Evolutionary conservation across 345 rosid species (phyloP).

Genomic region (Noccaea caerulescens): DNA sequence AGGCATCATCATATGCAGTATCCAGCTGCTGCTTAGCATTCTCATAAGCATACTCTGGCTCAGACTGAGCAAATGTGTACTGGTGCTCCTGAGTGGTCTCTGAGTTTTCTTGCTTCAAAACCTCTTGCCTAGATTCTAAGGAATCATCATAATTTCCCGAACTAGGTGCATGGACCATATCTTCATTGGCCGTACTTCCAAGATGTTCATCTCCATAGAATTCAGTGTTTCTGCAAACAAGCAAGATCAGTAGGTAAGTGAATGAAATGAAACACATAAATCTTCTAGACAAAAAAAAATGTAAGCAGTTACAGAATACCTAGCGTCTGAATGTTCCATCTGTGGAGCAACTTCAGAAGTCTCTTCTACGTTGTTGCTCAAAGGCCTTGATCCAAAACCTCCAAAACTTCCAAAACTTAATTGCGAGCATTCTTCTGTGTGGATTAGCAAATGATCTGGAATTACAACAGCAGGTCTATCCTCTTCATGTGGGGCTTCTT

Average conservation of each 20-base stretch:
- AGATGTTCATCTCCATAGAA: slow-evolving; percentile 76
- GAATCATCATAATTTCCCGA: slow-evolving; percentile 63
- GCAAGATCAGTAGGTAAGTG: slow-evolving; percentile 18
- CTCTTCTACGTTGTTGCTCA: slow-evolving; percentile 66
- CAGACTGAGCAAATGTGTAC: slow-evolving; percentile 70
- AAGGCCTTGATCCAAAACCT: slow-evolving; percentile 57
- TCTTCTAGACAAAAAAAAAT: background rate
- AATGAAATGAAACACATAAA: background rate
- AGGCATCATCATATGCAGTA: slow-evolving; percentile 56
- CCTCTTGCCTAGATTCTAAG: slow-evolving; percentile 63
- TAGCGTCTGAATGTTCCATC: slow-evolving; percentile 60
- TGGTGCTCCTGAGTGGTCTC: slow-evolving; percentile 69
- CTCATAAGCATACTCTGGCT: slow-evolving; percentile 68
- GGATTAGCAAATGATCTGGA: slow-evolving; percentile 91
- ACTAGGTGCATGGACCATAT: slow-evolving; percentile 54
- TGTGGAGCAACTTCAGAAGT: slow-evolving; percentile 56
- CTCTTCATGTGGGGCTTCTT: slow-evolving; percentile 57
- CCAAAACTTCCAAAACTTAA: slow-evolving; percentile 98
- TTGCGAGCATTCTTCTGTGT: slow-evolving; percentile 79
- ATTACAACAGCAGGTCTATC: slow-evolving; percentile 80
- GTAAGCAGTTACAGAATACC: slow-evolving; percentile 48
- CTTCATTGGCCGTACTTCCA: slow-evolving; percentile 61
- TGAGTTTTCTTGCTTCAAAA: slow-evolving; percentile 64
- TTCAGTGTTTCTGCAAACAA: slow-evolving; percentile 63
- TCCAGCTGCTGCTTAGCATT: slow-evolving; percentile 61